Evolutionary conservation across 441 rosid species (phyloP).

Genomic region (Kokia cookei): DNA sequence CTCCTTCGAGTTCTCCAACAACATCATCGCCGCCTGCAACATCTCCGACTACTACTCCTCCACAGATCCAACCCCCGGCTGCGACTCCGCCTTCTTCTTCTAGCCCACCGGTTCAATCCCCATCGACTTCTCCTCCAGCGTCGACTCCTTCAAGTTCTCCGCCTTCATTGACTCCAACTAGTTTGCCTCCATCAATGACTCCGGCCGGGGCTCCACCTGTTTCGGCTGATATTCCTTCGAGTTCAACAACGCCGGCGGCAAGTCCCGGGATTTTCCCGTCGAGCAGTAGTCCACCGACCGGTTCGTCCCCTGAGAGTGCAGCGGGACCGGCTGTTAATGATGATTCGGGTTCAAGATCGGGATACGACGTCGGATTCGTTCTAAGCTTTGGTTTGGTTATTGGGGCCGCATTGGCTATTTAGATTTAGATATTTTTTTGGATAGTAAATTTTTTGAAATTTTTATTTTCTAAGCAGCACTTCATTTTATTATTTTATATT

Average conservation of each 20-base stretch:
- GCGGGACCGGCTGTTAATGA: constrained; percentile 20
- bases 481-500: background rate
- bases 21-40: background rate
- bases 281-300: constrained; percentile 30
- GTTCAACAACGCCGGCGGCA: constrained; percentile 39
- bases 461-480: background rate
- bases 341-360: constrained; percentile 38
- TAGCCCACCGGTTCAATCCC: background rate
- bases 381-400: constrained; percentile 24
- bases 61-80: background rate
- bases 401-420: constrained; percentile 22
- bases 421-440: background rate
- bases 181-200: constrained; percentile 13
- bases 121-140: constrained; percentile 4
- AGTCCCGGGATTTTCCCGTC: constrained; percentile 51
- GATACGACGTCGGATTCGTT: constrained; percentile 17
- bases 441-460: background rate
- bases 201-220: constrained; percentile 23
- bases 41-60: constrained; percentile 16
- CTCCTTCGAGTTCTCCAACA: constrained; percentile 3
- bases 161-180: constrained; percentile 12
- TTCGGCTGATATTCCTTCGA: constrained; percentile 32
- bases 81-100: background rate
- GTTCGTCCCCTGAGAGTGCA: constrained; percentile 28
- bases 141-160: constrained; percentile 10